A percentile compares a stretch with the other conserved stretches of the same genome.
phyloP scores from a whole-genome alignment of 371 early-diverging fungal genomes.

The Nematocida homosporus region DNA sequence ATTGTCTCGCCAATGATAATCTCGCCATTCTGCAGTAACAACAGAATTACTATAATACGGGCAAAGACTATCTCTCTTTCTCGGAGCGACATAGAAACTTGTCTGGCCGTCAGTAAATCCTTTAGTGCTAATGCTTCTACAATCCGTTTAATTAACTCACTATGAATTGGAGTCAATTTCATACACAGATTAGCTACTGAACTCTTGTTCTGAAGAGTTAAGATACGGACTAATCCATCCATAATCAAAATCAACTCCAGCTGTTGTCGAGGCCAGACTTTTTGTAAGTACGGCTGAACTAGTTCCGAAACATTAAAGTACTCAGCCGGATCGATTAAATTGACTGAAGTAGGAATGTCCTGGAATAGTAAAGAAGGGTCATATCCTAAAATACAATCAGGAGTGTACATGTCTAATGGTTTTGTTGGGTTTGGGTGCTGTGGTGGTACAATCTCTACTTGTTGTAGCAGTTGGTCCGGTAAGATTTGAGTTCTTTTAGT shows the following conservation, averaged over 20 bases:
- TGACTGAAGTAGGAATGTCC: too few relatives aligned
- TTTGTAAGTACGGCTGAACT: too few relatives aligned
- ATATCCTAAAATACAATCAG: constrained; percentile 3
- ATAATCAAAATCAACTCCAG: background rate
- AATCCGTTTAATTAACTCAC: too few relatives aligned
- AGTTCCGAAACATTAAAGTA: too few relatives aligned
- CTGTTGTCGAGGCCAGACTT: too few relatives aligned
- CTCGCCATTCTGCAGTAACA: background rate
- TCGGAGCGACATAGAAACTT: background rate
- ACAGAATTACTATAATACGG: background rate
- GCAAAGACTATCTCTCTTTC: background rate
- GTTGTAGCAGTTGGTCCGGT: background rate
- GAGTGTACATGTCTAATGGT: constrained; percentile 18
- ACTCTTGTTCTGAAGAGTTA: background rate
- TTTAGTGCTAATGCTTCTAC: background rate
- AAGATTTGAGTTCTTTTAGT: background rate
- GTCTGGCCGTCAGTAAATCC: background rate
- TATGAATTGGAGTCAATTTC: background rate
- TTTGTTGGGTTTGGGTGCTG: constrained; percentile 11
- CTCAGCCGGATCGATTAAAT: too few relatives aligned
- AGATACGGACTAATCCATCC: background rate
- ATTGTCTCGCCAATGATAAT: background rate
- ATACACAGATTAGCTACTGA: background rate
- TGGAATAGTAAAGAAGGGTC: background rate
- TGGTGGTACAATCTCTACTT: constrained; percentile 7